Percentiles rank a stretch among this genome's conserved stretches.
Conservation (phyloP, 306 rosid species). For the Cucurbita argyrosperma region DNA sequence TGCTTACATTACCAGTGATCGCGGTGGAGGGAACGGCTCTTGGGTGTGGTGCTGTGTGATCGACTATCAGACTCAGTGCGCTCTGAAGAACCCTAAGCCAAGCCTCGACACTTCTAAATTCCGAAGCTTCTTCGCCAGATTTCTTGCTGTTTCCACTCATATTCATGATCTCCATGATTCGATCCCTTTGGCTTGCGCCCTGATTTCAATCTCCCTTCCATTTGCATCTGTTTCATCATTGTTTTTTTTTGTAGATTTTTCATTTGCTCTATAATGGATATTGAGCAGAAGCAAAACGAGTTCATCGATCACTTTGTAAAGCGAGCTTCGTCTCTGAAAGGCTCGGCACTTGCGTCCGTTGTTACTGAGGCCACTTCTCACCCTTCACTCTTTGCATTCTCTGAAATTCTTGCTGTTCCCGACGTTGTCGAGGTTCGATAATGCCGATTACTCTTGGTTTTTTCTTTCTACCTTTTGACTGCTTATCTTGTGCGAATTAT, state of each 20-base stretch:
- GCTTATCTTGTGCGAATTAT: background rate
- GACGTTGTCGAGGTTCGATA: constrained; percentile 41
- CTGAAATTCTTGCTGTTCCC: constrained; percentile 80
- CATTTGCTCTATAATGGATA: constrained; percentile 36
- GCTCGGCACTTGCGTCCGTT: constrained; percentile 36
- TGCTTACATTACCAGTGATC: too few species aligned
- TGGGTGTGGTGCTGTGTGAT: too few species aligned
- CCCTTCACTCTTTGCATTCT: constrained; percentile 78
- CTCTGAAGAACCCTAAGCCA: background rate
- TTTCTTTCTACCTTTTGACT: background rate
- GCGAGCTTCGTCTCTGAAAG: constrained; percentile 42
- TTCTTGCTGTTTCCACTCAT: background rate
- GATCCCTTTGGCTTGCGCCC: background rate
- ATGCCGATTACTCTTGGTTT: background rate
- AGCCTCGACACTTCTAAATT: background rate
- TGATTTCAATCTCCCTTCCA: background rate
- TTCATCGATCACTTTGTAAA: constrained; percentile 62
- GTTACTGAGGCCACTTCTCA: constrained; percentile 67
- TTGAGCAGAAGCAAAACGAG: constrained; percentile 76
- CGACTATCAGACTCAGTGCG: background rate
- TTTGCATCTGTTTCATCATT: background rate
- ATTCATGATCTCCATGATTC: background rate
- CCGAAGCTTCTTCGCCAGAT: background rate
- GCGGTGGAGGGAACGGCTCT: too few species aligned
- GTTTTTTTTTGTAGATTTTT: background rate